Conservation (phyloP, 805 yeast species). For the Starmera caribaea region DNA sequence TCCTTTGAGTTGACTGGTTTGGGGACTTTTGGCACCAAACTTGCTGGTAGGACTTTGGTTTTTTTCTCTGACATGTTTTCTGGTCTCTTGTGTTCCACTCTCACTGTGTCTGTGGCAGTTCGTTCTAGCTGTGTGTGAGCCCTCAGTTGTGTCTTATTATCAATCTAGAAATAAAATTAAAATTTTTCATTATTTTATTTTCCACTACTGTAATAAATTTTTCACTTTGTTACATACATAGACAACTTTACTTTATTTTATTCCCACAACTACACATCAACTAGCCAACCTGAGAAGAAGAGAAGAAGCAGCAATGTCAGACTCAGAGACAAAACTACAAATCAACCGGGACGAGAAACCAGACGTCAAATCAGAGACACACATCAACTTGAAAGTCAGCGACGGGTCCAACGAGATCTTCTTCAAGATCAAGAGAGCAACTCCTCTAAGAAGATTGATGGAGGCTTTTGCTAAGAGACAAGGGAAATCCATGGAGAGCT, state of each 20-base stretch:
- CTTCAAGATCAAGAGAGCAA: constrained; percentile 88
- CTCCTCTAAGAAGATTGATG: constrained; percentile 90
- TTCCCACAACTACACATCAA: too few relatives aligned
- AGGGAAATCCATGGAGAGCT: constrained; percentile 73
- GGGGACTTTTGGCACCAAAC: constrained; percentile 84
- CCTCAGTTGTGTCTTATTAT: too few relatives aligned
- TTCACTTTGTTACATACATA: too few relatives aligned
- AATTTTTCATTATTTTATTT: too few relatives aligned
- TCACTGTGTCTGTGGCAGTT: too few relatives aligned
- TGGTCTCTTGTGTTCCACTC: too few relatives aligned
- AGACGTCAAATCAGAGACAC: constrained; percentile 61
- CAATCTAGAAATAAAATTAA: too few relatives aligned
- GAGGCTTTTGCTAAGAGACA: constrained; percentile 98
- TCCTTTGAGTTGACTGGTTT: constrained; percentile 72
- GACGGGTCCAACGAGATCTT: constrained; percentile 92
- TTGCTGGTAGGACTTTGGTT: constrained; percentile 41
- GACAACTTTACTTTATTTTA: too few relatives aligned
- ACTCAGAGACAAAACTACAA: constrained; percentile 21
- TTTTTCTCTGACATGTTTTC: too few relatives aligned
- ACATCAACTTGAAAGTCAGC: constrained; percentile 86
- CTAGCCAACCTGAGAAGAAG: too few relatives aligned
- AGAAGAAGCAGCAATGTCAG: constrained; percentile 13
- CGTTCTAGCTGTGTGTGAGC: too few relatives aligned
- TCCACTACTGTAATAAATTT: too few relatives aligned
- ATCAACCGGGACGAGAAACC: constrained; percentile 26